Evolutionary conservation across 129 eudicot species (phyloP).

Genomic region (Heracleum sosnowskyi): DNA sequence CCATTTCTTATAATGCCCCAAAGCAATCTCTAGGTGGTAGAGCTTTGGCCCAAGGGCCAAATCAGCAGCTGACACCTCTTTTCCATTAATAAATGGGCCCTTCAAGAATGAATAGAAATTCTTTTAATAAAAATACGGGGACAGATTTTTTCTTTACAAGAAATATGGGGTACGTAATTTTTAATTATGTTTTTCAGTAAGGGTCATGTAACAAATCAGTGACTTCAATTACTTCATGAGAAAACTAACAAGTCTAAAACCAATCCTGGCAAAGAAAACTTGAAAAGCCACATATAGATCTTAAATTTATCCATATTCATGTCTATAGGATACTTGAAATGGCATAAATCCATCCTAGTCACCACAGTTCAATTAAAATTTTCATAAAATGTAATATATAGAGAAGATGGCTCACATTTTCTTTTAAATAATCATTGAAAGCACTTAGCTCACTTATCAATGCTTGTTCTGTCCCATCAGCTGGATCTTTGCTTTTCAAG

Average conservation of each 20-base stretch:
- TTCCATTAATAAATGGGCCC: slow-evolving; percentile 89
- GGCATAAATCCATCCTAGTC: not conserved
- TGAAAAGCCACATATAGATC: not conserved
- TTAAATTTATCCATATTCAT: not conserved
- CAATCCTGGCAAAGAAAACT: slow-evolving; percentile 2
- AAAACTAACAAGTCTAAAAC: not conserved
- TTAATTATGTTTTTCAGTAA: not conserved
- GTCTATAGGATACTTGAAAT: not conserved
- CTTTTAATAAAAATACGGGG: not conserved
- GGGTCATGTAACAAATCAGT: not conserved
- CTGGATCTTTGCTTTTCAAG: slow-evolving; percentile 88
- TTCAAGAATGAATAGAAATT: slow-evolving; percentile 19
- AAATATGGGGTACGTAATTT: not conserved
- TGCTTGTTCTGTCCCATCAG: slow-evolving; percentile 91
- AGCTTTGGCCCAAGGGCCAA: slow-evolving; percentile 90
- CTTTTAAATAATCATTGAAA: slow-evolving; percentile 64
- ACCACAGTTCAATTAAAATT: not conserved
- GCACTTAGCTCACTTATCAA: slow-evolving; percentile 60
- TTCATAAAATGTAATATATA: not conserved
- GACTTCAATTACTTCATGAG: not conserved
- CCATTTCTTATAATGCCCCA: slow-evolving; percentile 92
- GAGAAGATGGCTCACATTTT: slow-evolving; percentile 51
- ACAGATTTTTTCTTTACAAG: not conserved
- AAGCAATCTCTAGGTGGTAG: slow-evolving; percentile 75
- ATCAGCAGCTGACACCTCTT: slow-evolving; percentile 79